These are phyloP conservation scores for Pyrus bretschneideri DNA, from an alignment of 306 rosid genomes.

Conservation along the genomic window DNA sequence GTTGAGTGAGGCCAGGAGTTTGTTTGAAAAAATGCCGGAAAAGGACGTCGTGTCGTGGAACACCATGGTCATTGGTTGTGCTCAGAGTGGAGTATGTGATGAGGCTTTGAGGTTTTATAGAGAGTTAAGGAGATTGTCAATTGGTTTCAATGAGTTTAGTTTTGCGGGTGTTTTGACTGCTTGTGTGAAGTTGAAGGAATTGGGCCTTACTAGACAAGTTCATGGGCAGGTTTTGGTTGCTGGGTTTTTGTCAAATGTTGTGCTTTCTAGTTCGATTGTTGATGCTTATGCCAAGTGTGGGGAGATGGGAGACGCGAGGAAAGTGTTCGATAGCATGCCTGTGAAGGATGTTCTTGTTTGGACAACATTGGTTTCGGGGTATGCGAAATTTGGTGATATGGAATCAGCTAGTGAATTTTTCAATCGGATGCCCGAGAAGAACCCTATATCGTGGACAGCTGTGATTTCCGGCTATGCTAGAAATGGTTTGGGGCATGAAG, in stretches of 20 bases:
- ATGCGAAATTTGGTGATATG: slow-evolving; percentile 61
- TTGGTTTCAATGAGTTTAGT: slow-evolving; percentile 65
- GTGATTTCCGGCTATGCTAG: slow-evolving; percentile 64
- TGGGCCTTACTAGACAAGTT: slow-evolving; percentile 58
- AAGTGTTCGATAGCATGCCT: slow-evolving; percentile 53
- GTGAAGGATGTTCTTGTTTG: slow-evolving; percentile 62
- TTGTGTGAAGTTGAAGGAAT: slow-evolving; percentile 51
- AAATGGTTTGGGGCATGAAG: slow-evolving; percentile 61
- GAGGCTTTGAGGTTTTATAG: slow-evolving; percentile 62
- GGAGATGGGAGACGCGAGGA: slow-evolving; percentile 49
- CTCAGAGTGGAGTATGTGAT: slow-evolving; percentile 34
- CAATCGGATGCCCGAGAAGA: slow-evolving; percentile 59
- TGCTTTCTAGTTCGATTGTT: slow-evolving; percentile 58
- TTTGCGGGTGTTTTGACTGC: slow-evolving; percentile 70
- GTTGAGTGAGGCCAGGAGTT: slow-evolving; percentile 43
- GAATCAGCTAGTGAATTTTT: slow-evolving; percentile 52
- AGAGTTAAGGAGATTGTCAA: slow-evolving; percentile 42
- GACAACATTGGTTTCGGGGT: slow-evolving; percentile 70
- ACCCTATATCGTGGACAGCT: slow-evolving; percentile 72
- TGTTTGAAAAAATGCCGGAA: slow-evolving; percentile 55
- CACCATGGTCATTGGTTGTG: slow-evolving; percentile 65
- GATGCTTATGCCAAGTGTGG: slow-evolving; percentile 79
- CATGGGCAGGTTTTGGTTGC: slow-evolving; percentile 73
- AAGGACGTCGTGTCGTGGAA: slow-evolving; percentile 82
- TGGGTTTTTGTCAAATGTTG: slow-evolving; percentile 61